Conservation (phyloP, 2,329 filamentous ascomycete genomes). For the Biscogniauxia sp. region DNA sequence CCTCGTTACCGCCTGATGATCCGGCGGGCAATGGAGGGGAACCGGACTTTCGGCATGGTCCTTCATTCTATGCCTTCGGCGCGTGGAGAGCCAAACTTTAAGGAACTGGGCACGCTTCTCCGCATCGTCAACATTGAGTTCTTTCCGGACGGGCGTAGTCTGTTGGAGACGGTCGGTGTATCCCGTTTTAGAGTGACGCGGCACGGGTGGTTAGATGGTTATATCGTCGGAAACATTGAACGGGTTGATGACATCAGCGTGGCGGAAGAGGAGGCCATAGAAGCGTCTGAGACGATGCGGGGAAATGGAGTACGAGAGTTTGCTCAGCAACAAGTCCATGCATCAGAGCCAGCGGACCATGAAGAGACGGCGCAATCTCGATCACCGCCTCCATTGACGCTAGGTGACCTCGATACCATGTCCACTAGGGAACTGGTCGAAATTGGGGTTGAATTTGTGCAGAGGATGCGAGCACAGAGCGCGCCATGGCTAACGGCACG, state of each 20-base stretch:
- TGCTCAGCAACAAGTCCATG: slow-evolving; percentile 22
- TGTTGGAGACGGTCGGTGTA: slow-evolving; percentile 74
- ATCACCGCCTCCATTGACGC: slow-evolving; percentile 12
- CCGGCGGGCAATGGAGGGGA: slow-evolving; percentile 68
- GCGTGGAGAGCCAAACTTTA: slow-evolving; percentile 46
- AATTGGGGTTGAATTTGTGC: slow-evolving; percentile 65
- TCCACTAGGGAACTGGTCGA: slow-evolving; percentile 70
- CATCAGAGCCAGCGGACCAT: slow-evolving; percentile 6
- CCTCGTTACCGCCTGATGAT: slow-evolving; percentile 92
- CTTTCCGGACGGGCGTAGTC: slow-evolving; percentile 75
- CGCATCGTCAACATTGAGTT: slow-evolving; percentile 72
- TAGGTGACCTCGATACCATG: slow-evolving; percentile 49
- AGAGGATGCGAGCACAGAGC: slow-evolving; percentile 64
- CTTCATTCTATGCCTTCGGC: slow-evolving; percentile 58
- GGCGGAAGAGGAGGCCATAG: slow-evolving; percentile 74
- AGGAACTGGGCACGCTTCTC: slow-evolving; percentile 74
- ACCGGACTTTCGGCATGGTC: slow-evolving; percentile 82
- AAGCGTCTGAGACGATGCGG: slow-evolving; percentile 62
- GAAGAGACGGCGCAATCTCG: slow-evolving; percentile 15
- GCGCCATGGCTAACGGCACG: slow-evolving; percentile 73
- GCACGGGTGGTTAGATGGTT: slow-evolving; percentile 69
- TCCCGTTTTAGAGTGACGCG: slow-evolving; percentile 72
- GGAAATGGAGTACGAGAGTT: slow-evolving; percentile 20
- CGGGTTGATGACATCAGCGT: slow-evolving; percentile 79
- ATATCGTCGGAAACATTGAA: slow-evolving; percentile 72